Evolutionary conservation across 2,329 filamentous ascomycete species (phyloP), one percentile per base, ranked within the genome.

Genomic region (Colletotrichum sublineola): DNA sequence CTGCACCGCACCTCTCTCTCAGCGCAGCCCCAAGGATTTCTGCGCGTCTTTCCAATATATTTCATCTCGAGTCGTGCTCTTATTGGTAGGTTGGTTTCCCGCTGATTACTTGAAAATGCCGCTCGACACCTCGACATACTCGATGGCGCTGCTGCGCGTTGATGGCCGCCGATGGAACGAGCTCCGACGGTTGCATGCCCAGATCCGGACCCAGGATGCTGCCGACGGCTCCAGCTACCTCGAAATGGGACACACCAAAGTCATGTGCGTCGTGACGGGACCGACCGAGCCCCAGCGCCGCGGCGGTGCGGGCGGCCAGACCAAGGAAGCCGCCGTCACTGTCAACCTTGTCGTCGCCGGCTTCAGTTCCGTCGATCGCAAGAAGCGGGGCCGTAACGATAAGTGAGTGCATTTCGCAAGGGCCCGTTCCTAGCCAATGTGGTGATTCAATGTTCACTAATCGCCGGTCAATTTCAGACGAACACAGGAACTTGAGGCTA

Each of bases 161-260:
- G 96, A 93, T 79, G 93, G 93, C 73, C 92, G 96, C 73, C 91
- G 96, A 77, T 99, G 96, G 96, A 98, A 99, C 85, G 96, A 99
- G 82, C 90, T 99, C 50, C 94, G 96, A 38, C 91, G 94, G 9
- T 89, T 97, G 63, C 91, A 94, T 79, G 96, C 93, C 60, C 94
- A 97, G 83, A 95, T 99, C 79, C 93, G 93, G 74, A 98, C 95
- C 1, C 96, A 98, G 82, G 92, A 95, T 73, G 93, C 95, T 62
- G 95, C 95, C 67, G 96, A 98, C 77, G 96, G 96, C 46, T 97
- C 94, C 56, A 94, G 93, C 74, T 97, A 97, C 83, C 90, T 98
- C 71, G 94, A 97, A 81, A 97, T 97, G 92, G 96, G 96, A 77
- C 97, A 98, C 84, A 99, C 96, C 31, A 96, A 97, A 80, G 92